Evolutionary conservation across 148 eudicot species (phyloP), one percentile per base, ranked within the genome.

Genomic region (Pharnaceum exiguum): DNA sequence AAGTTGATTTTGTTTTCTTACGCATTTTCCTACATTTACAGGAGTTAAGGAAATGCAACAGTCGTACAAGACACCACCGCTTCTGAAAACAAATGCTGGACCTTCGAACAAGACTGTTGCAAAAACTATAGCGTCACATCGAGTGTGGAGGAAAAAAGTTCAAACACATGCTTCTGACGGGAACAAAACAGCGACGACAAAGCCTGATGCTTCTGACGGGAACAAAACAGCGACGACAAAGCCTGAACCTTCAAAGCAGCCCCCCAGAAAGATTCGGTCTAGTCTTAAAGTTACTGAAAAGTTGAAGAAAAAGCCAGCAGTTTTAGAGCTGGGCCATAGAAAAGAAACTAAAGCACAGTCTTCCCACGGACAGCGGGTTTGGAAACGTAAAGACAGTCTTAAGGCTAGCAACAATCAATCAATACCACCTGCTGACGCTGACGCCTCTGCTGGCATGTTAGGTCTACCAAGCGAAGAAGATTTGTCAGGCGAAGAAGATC

Each of bases 61-160:
- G 31, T 29, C 10, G 46, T 46, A 27, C 48, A 27, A 3, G 12
- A 11, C 43, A 54, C 53, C 27, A 6, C 38, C 11, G 25, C 26
- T 27, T 7, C 21, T 19, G 16, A 52, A 67, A 49, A 35, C 2
- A 17, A 52, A 49, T n/a, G 48, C 38, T 1, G 2, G 33, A 17
- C 66, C 67, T 37, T 22, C 45, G n/a, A 47, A 31, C 26, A 31
- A 52, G 43, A 46, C 49, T 7, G 12, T 13, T 28, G 56, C 22
- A 7, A 61, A 46, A 37, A 62, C 42, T 39, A 23, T 30, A 48
- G 37, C 57, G 24, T 26, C 73, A 28, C 43, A 31, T 21, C 50
- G 62, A 28, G 28, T 46, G 4, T 28, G 10, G 43, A 46, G 33
- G 26, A 33, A 48, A 21, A 55, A 55, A 55, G 35, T 49, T 47